Evolutionary conservation across 495 filamentous ascomycete genomes (phyloP).

Genomic region (Pseudotulostoma volvatum): DNA sequence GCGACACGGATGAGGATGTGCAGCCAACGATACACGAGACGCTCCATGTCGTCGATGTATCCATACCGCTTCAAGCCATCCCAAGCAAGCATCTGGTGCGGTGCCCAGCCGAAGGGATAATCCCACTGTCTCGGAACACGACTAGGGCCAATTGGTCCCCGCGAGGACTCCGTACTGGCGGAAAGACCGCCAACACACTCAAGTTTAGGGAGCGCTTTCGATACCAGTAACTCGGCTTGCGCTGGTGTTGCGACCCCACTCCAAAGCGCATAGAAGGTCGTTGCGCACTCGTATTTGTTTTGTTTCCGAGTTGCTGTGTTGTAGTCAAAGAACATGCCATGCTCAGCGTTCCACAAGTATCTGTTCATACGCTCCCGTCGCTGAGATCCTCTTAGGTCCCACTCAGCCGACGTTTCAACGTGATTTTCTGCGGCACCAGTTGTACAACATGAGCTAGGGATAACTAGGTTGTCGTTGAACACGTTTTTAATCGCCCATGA

Average conservation of each 20-base stretch:
- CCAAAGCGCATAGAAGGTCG: conserved; percentile 14
- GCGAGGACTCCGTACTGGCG: conserved; percentile 54
- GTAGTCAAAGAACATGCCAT: conserved; percentile 78
- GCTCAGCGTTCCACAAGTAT: conserved; percentile 64
- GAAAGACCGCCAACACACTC: conserved; percentile 60
- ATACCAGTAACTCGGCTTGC: conserved; percentile 9
- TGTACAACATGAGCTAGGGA: conserved; percentile 51
- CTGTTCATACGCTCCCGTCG: conserved; percentile 54
- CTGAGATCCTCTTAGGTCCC: conserved; percentile 55
- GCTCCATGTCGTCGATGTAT: conserved; percentile 58
- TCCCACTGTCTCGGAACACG: conserved; percentile 76
- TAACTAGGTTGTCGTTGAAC: conserved; percentile 47
- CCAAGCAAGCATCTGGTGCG: conserved; percentile 86
- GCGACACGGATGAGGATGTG: conserved; percentile 78
- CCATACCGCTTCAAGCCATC: conserved; percentile 61
- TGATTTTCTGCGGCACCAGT: conserved; percentile 32
- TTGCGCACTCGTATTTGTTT: conserved; percentile 48
- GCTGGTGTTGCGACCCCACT: conserved; percentile 19
- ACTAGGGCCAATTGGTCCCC: conserved; percentile 48
- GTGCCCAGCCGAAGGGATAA: conserved; percentile 77
- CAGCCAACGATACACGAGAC: conserved; percentile 66
- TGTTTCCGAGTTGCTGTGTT: conserved; percentile 52
- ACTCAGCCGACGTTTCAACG: conserved; percentile 51
- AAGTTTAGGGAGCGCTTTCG: conserved; percentile 51
- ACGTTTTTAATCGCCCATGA: conserved; percentile 48